Evolutionary conservation across 1,284 basidiomycete genomes (phyloP), one percentile per base, ranked within the genome.

Genomic region (Rhodotorula sp.): DNA sequence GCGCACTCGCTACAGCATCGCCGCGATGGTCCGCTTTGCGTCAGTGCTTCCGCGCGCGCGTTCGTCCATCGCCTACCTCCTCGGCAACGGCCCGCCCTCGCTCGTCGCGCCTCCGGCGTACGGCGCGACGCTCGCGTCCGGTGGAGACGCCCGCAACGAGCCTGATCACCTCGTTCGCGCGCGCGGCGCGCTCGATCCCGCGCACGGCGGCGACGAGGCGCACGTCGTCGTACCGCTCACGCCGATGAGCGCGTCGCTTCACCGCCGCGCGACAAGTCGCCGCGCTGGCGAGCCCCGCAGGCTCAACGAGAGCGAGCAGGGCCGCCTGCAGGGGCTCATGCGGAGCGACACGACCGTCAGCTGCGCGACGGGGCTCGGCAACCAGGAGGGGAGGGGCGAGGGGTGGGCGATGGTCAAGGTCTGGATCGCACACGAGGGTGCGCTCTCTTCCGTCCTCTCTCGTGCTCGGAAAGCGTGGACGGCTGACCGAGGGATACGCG

Each of bases 371-470:
- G 39, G 34, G 8, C 72, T 13, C 2, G 36, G 36, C 50, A 5
- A 29, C 25, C 10, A 10, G 13, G 74, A 2, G 77, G 77, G 36
- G 78, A 79, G 29, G 77, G 78, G 46, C 34, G 48, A 6, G 82
- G 83, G 46, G 48, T 66, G 37, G 62, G 84, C 87, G 73, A 86
- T 81, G 75, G 85, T 87, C 79, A 84, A 86, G 75, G 78, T 88
- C 41, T 95, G 93, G 92, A 90, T 92, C 90, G 91, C 94, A 80
- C 94, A 94, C 80, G 92, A 94, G 80, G 93, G 82, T 78, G 60
- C 67, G 79, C 56, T 36, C 36, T 15, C 21, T n/a, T n/a, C n/a
- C n/a, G n/a, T n/a, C 27, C 32, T 25, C 46, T 34, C 32, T 53
- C 57, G 12, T 22, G 5, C 17, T 3, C 6, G 60, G 29, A 32